Base-by-base conservation (phyloP, 345 rosid genomes). In the Limnanthes douglasii region DNA sequence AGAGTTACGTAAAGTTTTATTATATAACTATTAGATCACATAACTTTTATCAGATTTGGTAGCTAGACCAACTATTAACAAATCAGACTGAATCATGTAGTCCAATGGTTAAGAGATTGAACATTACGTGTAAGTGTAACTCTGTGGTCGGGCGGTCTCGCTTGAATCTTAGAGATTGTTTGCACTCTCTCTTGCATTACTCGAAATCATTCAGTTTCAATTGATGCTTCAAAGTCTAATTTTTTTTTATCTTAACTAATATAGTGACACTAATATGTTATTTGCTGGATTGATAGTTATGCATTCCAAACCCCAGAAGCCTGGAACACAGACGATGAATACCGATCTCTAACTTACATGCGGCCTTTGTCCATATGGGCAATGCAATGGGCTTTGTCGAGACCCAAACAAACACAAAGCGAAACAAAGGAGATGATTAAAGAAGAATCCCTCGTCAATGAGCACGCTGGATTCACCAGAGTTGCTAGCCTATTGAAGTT, bases 351-450 rank as follows among this genome's bases (percentile, higher is more conserved):
- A 15, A 46, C 58, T 18, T 83, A 83, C 57, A 83, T 88, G 95
- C 83, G 95, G 16, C 94, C 94, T 1, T 46, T 76, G 59, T 95
- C 84, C 9, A 83, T 88, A 52, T 83, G 97, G 97, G 77, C 84
- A 29, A 83, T 79, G 92, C 97, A 84, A 46, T 88, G 92, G 97
- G 93, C 93, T 14, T 33, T 88, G 7, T 49, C 79, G 1, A 60
- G 65, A 21, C 56, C 72, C 0, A 62, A 51, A 31, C 56, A 61
- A 8, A 22, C 21, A 19, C 48, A 43, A 16, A 51, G 7, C 10
- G 70, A 69, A 40, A 32, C 23, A 9, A 57, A 37, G 14, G 38
- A 51, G 5, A 59, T 58, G 36, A 40, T 36, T 6, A 44, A 48
- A 6, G 73, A 61, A 25, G 72, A 34, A 25, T 46, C 52, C 15